Evolutionary conservation across 352 stramenopile genomes (phyloP).

Genomic region (Globisporangium takayamanum): DNA sequence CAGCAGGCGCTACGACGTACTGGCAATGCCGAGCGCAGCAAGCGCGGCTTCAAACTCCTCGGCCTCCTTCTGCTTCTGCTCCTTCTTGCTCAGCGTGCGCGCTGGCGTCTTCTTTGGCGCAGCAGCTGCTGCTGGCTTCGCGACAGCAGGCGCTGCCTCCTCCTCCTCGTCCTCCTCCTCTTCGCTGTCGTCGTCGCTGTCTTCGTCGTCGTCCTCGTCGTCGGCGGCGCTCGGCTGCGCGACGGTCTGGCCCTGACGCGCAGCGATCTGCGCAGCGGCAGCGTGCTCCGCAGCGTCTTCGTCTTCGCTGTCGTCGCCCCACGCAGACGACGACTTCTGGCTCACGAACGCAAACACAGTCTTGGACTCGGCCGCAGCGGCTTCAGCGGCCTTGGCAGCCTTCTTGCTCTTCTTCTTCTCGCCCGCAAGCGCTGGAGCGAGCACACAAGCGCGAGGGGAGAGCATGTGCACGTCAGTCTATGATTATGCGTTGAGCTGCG

Average conservation of each 20-base stretch:
- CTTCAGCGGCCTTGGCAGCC: conserved; percentile 24
- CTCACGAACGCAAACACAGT: conserved; percentile 69
- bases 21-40: conserved; percentile 56
- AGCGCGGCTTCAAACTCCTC: conserved; percentile 69
- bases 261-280: conserved; percentile 11
- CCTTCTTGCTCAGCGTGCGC: conserved; percentile 66
- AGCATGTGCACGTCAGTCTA: neutral
- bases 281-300: conserved; percentile 33
- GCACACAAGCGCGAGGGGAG: neutral
- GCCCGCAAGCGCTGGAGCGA: conserved; percentile 6
- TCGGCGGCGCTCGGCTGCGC: conserved; percentile 26
- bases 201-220: conserved; percentile 33
- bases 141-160: conserved; percentile 9
- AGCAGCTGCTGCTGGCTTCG: neutral
- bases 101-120: conserved; percentile 32
- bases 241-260: conserved; percentile 23
- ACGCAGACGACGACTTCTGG: conserved; percentile 58
- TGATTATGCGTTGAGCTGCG: neutral
- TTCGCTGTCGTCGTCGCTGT: conserved; percentile 35
- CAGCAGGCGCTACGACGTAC: conserved; percentile 11
- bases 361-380: conserved; percentile 29
- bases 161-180: conserved; percentile 37
- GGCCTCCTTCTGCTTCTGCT: conserved; percentile 73
- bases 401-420: conserved; percentile 70
- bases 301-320: conserved; percentile 70